Conservation (phyloP, 495 filamentous ascomycete species). For the Xylaria castorea region DNA sequence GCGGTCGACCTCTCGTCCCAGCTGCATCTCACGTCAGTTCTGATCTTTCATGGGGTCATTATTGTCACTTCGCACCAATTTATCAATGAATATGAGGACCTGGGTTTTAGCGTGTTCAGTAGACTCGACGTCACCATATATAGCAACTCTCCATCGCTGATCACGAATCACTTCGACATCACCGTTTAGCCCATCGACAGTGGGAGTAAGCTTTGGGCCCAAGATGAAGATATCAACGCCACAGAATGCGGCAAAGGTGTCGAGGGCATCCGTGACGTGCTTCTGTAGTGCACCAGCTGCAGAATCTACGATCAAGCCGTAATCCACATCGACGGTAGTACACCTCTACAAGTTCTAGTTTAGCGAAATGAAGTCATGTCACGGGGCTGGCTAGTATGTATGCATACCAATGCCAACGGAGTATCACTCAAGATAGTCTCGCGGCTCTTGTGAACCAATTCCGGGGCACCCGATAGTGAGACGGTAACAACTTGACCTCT, state of each 20-base stretch:
- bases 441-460: constrained; percentile 82
- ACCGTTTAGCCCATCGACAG: constrained; percentile 66
- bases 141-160: constrained; percentile 84
- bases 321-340: constrained; percentile 90
- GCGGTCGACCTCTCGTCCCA: constrained; percentile 82
- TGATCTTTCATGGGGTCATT: background rate
- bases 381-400: constrained; percentile 27
- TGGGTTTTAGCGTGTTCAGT: constrained; percentile 96
- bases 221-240: constrained; percentile 96
- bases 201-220: constrained; percentile 75
- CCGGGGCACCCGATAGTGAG: constrained; percentile 82
- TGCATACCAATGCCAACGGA: constrained; percentile 82
- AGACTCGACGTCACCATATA: constrained; percentile 95
- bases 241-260: constrained; percentile 81
- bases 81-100: constrained; percentile 95
- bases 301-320: constrained; percentile 81
- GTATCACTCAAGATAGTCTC: constrained; percentile 85
- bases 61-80: constrained; percentile 70
- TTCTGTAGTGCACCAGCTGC: constrained; percentile 68
- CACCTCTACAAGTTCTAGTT: constrained; percentile 69
- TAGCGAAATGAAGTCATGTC: constrained; percentile 33
- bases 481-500: constrained; percentile 84
- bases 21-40: constrained; percentile 58
- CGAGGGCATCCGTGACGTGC: constrained; percentile 79
- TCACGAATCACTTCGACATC: constrained; percentile 63